Base-by-base conservation (phyloP, 768 basidiomycete genomes). In the Russula compacta region DNA sequence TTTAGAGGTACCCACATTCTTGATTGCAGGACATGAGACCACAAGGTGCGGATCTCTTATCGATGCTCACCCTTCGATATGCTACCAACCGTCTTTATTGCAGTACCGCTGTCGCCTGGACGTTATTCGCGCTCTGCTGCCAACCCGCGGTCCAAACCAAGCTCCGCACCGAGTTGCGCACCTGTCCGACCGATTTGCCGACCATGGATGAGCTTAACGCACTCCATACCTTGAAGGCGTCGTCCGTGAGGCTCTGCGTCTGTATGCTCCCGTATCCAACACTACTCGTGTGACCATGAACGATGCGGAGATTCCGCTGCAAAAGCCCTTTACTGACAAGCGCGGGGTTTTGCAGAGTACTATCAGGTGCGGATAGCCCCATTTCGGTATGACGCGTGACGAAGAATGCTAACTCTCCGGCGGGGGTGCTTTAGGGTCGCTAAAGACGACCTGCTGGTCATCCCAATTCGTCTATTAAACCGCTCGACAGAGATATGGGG, bases 211-310 rank as follows among this genome's bases (percentile, higher is more conserved):
- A 66, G 2, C 65, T 76, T 5, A 66, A 69, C 39, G 56, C 68
- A 3, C 65, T 76, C 15, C 69, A 0, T 73, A 72, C 60, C 64
- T 76, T 19, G 74, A 75, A 38, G 69, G 67, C 11, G 69, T 73
- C 19, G 65, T 74, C 10, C 67, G 69, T 6, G 73, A 73, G 55
- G 46, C 64, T 7, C 67, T 74, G 15, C 68, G 73, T 17, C 58
- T 72, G 24, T 65, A 69, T 21, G 29, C 70, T 1, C 69, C 71
- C 17, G 69, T 71, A 3, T 32, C 63, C 1, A 50, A 43, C 47
- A 71, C 70, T 2, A 49, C 64, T 29, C 69, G 74, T 10, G 51
- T 58, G 15, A 68, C 72, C 5, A 51, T 40, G 5, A 21, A 63
- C 19, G 73, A 73, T 52, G 71, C 70, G 47, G 52, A 61, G n/a